Evolutionary conservation across 2,329 filamentous ascomycete genomes (phyloP).

Genomic region (Hypoxylon sp.): DNA sequence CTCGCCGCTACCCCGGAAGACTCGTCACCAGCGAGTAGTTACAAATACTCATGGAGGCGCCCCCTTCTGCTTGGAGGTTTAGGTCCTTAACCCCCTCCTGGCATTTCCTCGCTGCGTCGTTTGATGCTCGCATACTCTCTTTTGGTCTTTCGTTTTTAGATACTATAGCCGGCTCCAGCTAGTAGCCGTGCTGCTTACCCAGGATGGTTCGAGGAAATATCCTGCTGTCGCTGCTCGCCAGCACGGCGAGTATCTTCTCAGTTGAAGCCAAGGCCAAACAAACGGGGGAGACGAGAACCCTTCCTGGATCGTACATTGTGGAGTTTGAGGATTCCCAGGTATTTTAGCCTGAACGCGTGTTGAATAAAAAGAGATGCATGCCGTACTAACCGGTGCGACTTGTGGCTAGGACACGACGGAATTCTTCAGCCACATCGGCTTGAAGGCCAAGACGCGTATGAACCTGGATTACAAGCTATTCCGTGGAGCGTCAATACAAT

Average conservation of each 20-base stretch:
- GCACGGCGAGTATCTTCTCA: constrained; percentile 46
- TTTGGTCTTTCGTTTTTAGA: constrained; percentile 26
- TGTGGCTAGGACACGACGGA: constrained; percentile 58
- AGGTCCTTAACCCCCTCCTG: constrained; percentile 19
- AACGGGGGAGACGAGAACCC: constrained; percentile 45
- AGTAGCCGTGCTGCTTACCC: constrained; percentile 11
- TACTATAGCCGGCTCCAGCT: constrained; percentile 29
- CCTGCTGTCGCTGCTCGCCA: constrained; percentile 50
- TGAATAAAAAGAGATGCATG: not conserved
- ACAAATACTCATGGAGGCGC: constrained; percentile 45
- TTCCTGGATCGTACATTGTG: constrained; percentile 67
- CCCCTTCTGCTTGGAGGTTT: constrained; percentile 22
- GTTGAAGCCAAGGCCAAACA: constrained; percentile 47
- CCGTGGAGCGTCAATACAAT: constrained; percentile 68
- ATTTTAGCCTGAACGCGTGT: constrained; percentile 45
- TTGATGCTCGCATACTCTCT: constrained; percentile 27
- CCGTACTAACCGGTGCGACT: constrained; percentile 23
- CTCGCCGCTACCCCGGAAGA: constrained; percentile 18
- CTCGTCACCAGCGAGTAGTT: constrained; percentile 21
- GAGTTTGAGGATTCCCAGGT: constrained; percentile 68
- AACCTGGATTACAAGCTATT: constrained; percentile 67
- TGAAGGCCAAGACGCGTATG: constrained; percentile 63
- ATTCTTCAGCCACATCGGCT: constrained; percentile 58
- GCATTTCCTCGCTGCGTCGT: constrained; percentile 31
- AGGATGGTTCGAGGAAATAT: constrained; percentile 52